A percentile compares a stretch with the other conserved stretches of the same genome.
Conservation (phyloP, 352 stramenopile species). For the Phytophthora agathidicida region DNA sequence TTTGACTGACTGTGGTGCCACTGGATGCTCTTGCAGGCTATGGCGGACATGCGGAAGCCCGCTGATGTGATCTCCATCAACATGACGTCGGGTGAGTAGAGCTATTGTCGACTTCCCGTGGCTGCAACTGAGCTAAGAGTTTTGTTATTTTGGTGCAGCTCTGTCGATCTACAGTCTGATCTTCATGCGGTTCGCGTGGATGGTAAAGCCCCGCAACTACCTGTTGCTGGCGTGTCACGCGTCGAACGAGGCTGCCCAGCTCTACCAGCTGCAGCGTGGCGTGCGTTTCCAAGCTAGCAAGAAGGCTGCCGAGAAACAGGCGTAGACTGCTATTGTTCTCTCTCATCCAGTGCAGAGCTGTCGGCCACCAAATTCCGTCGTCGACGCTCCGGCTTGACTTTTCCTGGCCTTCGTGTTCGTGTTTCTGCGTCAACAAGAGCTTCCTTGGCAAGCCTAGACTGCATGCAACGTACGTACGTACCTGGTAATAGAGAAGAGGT, state of each 20-base stretch:
- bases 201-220: slow-evolving; percentile 90
- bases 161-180: slow-evolving; percentile 87
- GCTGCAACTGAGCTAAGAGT: slow-evolving; percentile 8
- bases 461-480: slow-evolving; percentile 22
- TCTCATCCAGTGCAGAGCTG: slow-evolving; percentile 13
- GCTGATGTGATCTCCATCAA: slow-evolving; percentile 87
- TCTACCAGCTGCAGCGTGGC: slow-evolving; percentile 81
- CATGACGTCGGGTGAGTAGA: slow-evolving; percentile 75
- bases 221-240: slow-evolving; percentile 83
- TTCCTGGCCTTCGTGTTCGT: slow-evolving; percentile 9
- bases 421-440: slow-evolving; percentile 25
- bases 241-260: slow-evolving; percentile 83
- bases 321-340: slow-evolving; percentile 17
- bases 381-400: slow-evolving; percentile 14
- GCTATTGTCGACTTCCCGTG: too few species aligned
- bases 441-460: slow-evolving; percentile 25
- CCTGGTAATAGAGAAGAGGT: slow-evolving; percentile 29
- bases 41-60: slow-evolving; percentile 84
- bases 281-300: slow-evolving; percentile 46
- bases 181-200: slow-evolving; percentile 91
- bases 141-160: slow-evolving; percentile 35
- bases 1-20: slow-evolving; percentile 9
- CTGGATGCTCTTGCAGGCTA: slow-evolving; percentile 54
- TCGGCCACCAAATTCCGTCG: slow-evolving; percentile 15
- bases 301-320: slow-evolving; percentile 38